Evolutionary conservation across 441 rosid species (phyloP), one percentile per base, ranked within the genome.

Genomic region (Arabidopsis lyrata): DNA sequence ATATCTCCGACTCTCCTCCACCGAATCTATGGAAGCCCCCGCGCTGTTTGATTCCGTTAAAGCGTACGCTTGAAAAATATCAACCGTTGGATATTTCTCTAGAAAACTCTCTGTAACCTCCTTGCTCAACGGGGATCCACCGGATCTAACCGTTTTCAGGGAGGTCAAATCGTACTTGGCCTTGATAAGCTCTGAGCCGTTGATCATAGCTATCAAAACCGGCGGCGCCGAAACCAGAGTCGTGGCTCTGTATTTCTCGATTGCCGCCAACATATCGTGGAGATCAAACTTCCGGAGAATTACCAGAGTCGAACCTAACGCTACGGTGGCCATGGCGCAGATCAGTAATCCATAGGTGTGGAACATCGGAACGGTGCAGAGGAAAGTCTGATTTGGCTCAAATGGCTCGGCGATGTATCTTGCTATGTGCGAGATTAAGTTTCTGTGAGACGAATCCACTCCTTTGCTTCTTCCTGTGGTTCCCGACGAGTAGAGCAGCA

Each of bases 351-450:
- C 99, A 78, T 77, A 94, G 78, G 87, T 80, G 79, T 92, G 98
- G 77, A 87, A 91, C 96, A 91, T 85, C 0, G 98, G 98, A 16
- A 94, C 89, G 9, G 98, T 94, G 67, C 97, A 91, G 66, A 94
- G 64, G 63, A 82, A 84, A 1, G 58, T 72, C 22, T 78, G 41
- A 36, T 36, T 36, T 36, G 41, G 41, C 12, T 9, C 41, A 3
- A 36, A 36, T 36, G 41, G 41, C 38, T 45, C 78, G 0, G 79
- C 24, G 5, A 89, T 27, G 3, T 79, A 85, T 65, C 83, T 83
- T 12, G 92, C 91, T 87, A 87, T 82, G 35, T 63, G 55, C 0
- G 92, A 85, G 7, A 88, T 93, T 27, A 89, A 67, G 71, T 84
- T 91, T 2, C 87, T 63, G 65, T 93, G 98, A 1, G 97, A 85